phyloP scores from a whole-genome alignment of 169 alveolate genomes.

The Neospora caninum region DNA sequence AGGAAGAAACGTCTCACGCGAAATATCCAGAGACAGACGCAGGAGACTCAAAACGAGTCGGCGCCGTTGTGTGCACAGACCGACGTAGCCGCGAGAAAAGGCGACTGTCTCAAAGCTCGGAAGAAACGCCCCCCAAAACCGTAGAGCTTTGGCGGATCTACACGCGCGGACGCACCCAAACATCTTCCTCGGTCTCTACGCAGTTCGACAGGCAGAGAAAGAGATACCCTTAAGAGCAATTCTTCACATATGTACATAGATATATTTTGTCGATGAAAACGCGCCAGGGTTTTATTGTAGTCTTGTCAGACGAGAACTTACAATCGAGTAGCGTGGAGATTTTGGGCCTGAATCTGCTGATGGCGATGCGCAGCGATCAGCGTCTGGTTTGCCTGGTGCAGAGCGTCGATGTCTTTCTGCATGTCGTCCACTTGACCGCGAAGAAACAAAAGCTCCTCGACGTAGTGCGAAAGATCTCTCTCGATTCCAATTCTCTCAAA shows the following conservation, averaged over 20 bases:
- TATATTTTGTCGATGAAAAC: too few species aligned
- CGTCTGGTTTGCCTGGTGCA: conserved; percentile 1
- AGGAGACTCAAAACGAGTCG: too few species aligned
- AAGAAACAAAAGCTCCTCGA: conserved; percentile 23
- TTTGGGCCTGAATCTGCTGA: conserved; percentile 3
- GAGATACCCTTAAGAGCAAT: not conserved
- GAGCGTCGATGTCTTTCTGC: conserved; percentile 22
- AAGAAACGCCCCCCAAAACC: too few species aligned
- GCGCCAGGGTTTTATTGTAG: too few species aligned
- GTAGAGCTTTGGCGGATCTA: too few species aligned
- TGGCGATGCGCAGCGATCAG: not conserved
- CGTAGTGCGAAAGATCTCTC: conserved; percentile 20
- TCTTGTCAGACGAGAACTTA: not conserved
- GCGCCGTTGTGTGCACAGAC: too few species aligned
- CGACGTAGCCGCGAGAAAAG: too few species aligned
- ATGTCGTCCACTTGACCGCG: not conserved
- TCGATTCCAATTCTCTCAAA: not conserved
- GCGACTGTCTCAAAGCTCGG: too few species aligned
- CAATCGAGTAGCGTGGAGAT: conserved; percentile 7
- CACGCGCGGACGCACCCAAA: too few species aligned
- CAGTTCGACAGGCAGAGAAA: conserved; percentile 3
- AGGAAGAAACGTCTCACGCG: not conserved
- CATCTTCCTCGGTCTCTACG: too few species aligned
- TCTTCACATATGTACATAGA: not conserved
- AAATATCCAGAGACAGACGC: not conserved